Conservation (phyloP, 768 basidiomycete genomes). For the Lactifluus echinatus region DNA sequence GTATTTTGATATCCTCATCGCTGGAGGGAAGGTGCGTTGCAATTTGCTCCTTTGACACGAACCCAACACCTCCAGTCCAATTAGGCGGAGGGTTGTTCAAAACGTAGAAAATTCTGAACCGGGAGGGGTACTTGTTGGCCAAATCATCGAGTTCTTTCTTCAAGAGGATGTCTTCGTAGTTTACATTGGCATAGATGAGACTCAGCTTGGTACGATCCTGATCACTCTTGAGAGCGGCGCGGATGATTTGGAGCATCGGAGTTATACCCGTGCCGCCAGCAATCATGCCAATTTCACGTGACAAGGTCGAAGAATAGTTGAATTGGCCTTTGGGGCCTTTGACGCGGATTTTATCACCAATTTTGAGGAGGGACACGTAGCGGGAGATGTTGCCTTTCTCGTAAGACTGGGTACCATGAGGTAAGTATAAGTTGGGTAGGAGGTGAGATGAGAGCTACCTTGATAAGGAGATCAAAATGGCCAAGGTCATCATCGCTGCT, state of each 20-base stretch:
- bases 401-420: conserved; percentile 54
- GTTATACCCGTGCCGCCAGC: conserved; percentile 98
- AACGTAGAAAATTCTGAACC: conserved; percentile 82
- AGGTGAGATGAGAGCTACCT: conserved; percentile 41
- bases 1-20: conserved; percentile 63
- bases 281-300: conserved; percentile 89
- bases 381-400: conserved; percentile 97
- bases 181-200: conserved; percentile 96
- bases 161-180: conserved; percentile 85
- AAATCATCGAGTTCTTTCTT: conserved; percentile 82
- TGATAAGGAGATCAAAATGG: conserved; percentile 93
- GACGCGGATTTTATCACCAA: conserved; percentile 82
- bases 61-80: conserved; percentile 89
- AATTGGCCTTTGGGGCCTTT: conserved; percentile 98
- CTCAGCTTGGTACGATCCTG: conserved; percentile 71
- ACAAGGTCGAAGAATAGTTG: conserved; percentile 64
- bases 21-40: conserved; percentile 65
- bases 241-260: conserved; percentile 98
- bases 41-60: conserved; percentile 90
- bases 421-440: neutral
- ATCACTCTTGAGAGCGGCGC: conserved; percentile 87
- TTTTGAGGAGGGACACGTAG: conserved; percentile 68
- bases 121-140: conserved; percentile 45
- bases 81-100: conserved; percentile 86
- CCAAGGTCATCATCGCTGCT: conserved; percentile 89